phyloP scores from a whole-genome alignment of 1,284 basidiomycete species.

The Pholiota adiposa region DNA sequence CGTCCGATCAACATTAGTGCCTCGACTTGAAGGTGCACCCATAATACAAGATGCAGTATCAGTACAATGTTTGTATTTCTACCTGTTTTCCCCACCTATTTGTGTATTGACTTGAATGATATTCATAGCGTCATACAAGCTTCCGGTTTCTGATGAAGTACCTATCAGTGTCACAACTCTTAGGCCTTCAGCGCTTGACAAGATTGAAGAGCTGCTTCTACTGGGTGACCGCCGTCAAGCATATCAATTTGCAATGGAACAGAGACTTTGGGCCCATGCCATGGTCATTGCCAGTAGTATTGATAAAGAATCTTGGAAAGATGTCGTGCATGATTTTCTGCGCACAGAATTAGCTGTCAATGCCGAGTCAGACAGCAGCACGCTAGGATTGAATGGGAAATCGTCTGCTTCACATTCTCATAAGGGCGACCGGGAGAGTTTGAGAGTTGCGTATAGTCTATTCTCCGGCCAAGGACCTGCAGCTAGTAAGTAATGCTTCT shows the following conservation, averaged over 20 bases:
- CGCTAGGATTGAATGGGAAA: conserved; percentile 19
- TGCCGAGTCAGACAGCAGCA: conserved; percentile 27
- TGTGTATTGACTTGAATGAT: neutral
- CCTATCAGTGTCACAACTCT: conserved; percentile 56
- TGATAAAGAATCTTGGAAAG: conserved; percentile 93
- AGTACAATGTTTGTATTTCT: conserved; percentile 21
- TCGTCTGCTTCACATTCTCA: conserved; percentile 22
- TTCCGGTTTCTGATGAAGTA: conserved; percentile 35
- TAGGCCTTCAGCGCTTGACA: conserved; percentile 68
- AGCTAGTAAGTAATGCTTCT: conserved; percentile 52
- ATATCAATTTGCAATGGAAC: conserved; percentile 86
- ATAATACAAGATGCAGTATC: conserved; percentile 24
- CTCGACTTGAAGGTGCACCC: conserved; percentile 44
- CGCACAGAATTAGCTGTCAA: conserved; percentile 72
- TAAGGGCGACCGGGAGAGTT: conserved; percentile 64
- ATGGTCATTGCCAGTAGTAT: conserved; percentile 94
- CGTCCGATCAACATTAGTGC: conserved; percentile 63
- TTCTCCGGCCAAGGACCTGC: conserved; percentile 84
- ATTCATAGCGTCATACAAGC: conserved; percentile 22
- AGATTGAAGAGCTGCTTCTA: conserved; percentile 79
- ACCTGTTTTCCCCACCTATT: neutral
- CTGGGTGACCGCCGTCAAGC: conserved; percentile 88
- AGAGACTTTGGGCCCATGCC: conserved; percentile 95
- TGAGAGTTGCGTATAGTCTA: conserved; percentile 85
- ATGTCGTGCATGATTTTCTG: conserved; percentile 87